Conservation (phyloP, 2,329 filamentous ascomycete genomes). For the Periglandula ipomoeae region DNA sequence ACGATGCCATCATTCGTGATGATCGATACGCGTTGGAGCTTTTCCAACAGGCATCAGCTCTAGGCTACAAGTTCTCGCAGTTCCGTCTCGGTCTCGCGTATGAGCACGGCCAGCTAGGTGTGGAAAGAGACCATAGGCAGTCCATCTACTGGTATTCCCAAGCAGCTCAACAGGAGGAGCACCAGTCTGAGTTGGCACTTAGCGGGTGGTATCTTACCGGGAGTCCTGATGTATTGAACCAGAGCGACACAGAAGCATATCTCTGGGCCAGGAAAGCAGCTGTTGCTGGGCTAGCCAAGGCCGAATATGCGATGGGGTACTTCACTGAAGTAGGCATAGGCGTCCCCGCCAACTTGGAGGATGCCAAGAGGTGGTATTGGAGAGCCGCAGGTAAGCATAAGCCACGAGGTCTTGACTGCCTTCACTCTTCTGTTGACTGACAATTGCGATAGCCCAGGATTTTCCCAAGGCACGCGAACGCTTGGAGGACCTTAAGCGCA, state of each 20-base stretch:
- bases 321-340: slow-evolving; percentile 95
- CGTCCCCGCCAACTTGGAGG: slow-evolving; percentile 74
- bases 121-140: slow-evolving; percentile 69
- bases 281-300: slow-evolving; percentile 77
- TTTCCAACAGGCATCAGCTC: slow-evolving; percentile 74
- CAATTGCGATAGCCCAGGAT: slow-evolving; percentile 61
- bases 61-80: slow-evolving; percentile 94
- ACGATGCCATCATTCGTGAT: slow-evolving; percentile 70
- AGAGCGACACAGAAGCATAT: slow-evolving; percentile 93
- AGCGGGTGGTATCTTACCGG: slow-evolving; percentile 95
- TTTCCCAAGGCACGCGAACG: slow-evolving; percentile 89
- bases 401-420: too few species aligned
- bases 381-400: slow-evolving; percentile 82
- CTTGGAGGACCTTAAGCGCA: slow-evolving; percentile 81
- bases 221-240: slow-evolving; percentile 74
- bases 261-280: slow-evolving; percentile 95
- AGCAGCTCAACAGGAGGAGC: slow-evolving; percentile 86
- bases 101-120: slow-evolving; percentile 81
- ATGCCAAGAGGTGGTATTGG: slow-evolving; percentile 98
- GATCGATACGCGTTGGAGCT: slow-evolving; percentile 72
- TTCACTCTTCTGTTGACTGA: neutral
- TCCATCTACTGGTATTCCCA: slow-evolving; percentile 93
- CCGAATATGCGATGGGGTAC: slow-evolving; percentile 95
- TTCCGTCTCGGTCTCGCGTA: slow-evolving; percentile 80
- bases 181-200: slow-evolving; percentile 78